Conservation (phyloP, 129 eudicot species). For the Silybum marianum region DNA sequence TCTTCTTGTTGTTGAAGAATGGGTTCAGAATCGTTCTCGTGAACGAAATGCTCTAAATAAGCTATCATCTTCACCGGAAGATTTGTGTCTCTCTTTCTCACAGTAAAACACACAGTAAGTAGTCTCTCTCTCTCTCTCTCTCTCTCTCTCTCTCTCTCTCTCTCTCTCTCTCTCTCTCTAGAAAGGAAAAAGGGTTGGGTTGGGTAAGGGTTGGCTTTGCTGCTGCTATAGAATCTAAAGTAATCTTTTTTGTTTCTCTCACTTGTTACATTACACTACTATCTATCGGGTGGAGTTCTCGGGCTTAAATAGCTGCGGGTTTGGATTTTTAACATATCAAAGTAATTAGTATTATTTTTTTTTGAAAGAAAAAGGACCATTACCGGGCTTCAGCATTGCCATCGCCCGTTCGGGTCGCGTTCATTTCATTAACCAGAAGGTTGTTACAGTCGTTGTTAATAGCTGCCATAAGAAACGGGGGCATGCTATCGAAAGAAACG, state of each 20-base stretch:
- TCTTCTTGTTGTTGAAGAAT: conserved; percentile 15
- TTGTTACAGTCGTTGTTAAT: no score
- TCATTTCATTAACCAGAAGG: no score
- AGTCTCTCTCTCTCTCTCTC: conserved; percentile 20
- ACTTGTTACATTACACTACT: not conserved
- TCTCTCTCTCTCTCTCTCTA: conserved; percentile 27
- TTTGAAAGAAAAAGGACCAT: no score
- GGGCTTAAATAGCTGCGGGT: conserved; percentile 47
- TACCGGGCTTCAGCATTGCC: no score
- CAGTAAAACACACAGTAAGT: conserved; percentile 17
- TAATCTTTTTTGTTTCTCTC: conserved; percentile 35
- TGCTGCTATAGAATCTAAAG: conserved; percentile 23
- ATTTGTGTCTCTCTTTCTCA: conserved; percentile 12
- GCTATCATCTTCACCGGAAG: conserved; percentile 51
- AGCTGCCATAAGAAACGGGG: no score
- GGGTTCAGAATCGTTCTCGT: conserved; percentile 55
- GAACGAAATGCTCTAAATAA: conserved; percentile 56
- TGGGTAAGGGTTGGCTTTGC: not conserved
- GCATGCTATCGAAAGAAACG: no score
- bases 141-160: conserved; percentile 20
- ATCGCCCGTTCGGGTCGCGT: no score
- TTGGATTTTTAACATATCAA: conserved; percentile 27
- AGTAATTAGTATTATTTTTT: not conserved
- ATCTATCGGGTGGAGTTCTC: conserved; percentile 18
- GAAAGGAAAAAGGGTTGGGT: not conserved